phyloP scores from a whole-genome alignment of 2,329 filamentous ascomycete species.

The Aspergillus oerlinghausenensis region DNA sequence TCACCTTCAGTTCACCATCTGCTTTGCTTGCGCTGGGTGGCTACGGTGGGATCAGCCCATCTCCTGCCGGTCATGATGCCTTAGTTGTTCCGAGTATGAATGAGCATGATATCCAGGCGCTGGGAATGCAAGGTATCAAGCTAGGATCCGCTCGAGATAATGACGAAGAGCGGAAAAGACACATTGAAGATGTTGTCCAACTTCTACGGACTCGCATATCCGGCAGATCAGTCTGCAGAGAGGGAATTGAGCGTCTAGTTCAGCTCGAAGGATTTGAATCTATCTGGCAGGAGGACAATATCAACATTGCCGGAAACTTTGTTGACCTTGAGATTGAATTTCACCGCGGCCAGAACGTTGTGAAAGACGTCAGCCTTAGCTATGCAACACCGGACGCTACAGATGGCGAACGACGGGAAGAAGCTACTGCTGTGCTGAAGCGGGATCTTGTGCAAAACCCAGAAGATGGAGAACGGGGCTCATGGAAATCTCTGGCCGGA shows the following conservation, averaged over 20 bases:
- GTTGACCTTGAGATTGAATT: constrained; percentile 46
- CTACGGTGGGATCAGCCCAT: constrained; percentile 39
- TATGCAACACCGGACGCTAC: constrained; percentile 39
- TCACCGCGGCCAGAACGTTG: constrained; percentile 34
- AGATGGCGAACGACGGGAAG: constrained; percentile 39
- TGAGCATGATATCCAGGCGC: constrained; percentile 35
- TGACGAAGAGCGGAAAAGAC: constrained; percentile 38
- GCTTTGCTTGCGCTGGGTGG: constrained; percentile 42
- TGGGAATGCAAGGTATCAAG: constrained; percentile 37
- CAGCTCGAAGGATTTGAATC: constrained; percentile 43
- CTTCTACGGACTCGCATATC: constrained; percentile 37
- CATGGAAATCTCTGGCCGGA: constrained; percentile 34
- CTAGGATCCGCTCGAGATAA: constrained; percentile 34
- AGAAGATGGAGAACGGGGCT: constrained; percentile 26
- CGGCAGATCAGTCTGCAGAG: constrained; percentile 41
- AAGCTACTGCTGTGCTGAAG: constrained; percentile 41
- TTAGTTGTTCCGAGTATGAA: constrained; percentile 34
- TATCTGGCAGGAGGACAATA: constrained; percentile 44
- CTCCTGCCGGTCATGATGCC: constrained; percentile 34
- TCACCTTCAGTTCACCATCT: constrained; percentile 43
- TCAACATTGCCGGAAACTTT: constrained; percentile 44
- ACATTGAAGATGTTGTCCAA: constrained; percentile 39
- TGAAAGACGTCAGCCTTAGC: constrained; percentile 41
- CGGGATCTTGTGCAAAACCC: constrained; percentile 33
- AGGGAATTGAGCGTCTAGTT: constrained; percentile 40